Conservation (phyloP, 2,329 filamentous ascomycete species). For the Gaeumannomyces sp. region DNA sequence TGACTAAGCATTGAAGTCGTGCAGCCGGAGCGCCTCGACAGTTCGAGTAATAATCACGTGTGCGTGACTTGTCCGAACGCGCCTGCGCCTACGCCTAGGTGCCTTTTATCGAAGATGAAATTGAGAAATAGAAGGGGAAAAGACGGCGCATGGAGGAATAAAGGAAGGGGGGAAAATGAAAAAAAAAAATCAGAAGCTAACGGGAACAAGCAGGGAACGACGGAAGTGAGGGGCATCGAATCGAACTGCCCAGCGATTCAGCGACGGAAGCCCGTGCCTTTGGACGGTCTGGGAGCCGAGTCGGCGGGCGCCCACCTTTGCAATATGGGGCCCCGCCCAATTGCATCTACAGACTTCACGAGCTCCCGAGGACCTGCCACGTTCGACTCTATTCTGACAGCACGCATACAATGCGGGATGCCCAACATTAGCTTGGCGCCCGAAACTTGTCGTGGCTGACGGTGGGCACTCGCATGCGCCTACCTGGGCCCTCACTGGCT, state of each 20-base stretch:
- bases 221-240: no score
- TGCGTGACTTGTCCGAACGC: not conserved
- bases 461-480: not conserved
- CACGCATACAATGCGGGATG: not conserved
- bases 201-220: no score
- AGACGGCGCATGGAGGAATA: no score
- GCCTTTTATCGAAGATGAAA: no score
- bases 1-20: not conserved
- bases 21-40: not conserved
- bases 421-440: not conserved
- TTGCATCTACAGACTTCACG: not conserved
- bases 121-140: not conserved
- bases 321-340: not conserved
- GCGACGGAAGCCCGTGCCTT: no score
- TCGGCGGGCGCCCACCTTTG: no score
- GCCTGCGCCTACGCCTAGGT: no score
- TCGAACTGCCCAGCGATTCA: no score
- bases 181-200: no score
- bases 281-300: no score
- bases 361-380: not conserved
- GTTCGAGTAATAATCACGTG: not conserved
- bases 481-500: not conserved
- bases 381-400: not conserved
- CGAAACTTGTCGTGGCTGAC: not conserved
- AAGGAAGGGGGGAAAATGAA: no score